Percentiles rank a stretch among this genome's conserved stretches.
phyloP scores from a whole-genome alignment of 164 flowering plant genomes.

The Vitis amurensis region DNA sequence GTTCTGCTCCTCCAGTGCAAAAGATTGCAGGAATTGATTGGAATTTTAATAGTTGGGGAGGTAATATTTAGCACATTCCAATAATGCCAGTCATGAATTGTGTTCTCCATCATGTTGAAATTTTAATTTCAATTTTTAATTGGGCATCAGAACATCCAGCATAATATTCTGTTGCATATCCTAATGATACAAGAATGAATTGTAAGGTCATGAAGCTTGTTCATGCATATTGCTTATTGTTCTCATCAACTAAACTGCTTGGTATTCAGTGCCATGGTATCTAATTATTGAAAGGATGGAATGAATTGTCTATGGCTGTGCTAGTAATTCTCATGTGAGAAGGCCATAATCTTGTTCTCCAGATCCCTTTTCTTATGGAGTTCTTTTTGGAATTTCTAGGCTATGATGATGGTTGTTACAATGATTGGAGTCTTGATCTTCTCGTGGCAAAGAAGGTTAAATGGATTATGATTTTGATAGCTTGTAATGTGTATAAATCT shows the following conservation, averaged over 20 bases:
- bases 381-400: constrained; percentile 43
- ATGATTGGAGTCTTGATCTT: constrained; percentile 85
- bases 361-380: constrained; percentile 3
- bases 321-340: neutral
- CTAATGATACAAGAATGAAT: too few species aligned
- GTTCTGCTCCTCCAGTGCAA: constrained; percentile 17
- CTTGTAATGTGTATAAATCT: neutral
- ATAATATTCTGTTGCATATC: too few species aligned
- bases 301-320: neutral
- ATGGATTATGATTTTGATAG: constrained; percentile 3
- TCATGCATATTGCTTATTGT: too few species aligned
- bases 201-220: too few species aligned
- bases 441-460: constrained; percentile 82
- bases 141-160: too few species aligned
- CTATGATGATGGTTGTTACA: constrained; percentile 76
- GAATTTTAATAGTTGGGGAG: constrained; percentile 94
- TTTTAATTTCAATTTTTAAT: neutral
- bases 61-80: constrained; percentile 33
- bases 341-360: neutral
- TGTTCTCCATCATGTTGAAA: neutral
- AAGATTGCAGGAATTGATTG: constrained; percentile 90
- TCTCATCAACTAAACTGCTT: too few species aligned
- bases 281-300: neutral
- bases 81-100: neutral
- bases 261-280: too few species aligned